A percentile compares a stretch with the other conserved stretches of the same genome.
Evolutionary conservation across 192 early-diverging fungal species (phyloP).

Genomic region (Neocallimastix lanati): DNA sequence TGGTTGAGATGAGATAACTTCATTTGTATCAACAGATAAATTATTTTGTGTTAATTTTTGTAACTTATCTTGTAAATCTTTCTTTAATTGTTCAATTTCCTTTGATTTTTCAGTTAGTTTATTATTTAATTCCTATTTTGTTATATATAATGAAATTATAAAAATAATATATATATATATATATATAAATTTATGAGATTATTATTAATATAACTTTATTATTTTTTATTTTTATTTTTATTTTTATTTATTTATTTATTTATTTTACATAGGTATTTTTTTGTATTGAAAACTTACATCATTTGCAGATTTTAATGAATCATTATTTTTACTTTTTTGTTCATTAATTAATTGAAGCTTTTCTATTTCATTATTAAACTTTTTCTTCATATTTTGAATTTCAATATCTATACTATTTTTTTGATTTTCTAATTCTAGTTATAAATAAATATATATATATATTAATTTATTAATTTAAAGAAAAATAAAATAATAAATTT

Average conservation of each 20-base stretch:
- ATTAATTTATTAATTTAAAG: too few species aligned
- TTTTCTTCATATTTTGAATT: neutral
- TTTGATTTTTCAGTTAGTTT: neutral
- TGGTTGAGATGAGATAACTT: neutral
- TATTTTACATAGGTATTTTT: too few species aligned
- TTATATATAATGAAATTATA: neutral
- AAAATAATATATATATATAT: too few species aligned
- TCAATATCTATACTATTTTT: neutral
- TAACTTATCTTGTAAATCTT: neutral
- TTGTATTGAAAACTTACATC: neutral
- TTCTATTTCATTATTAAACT: neutral
- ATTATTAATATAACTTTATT: too few species aligned
- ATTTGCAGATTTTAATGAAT: neutral
- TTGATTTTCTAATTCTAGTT: neutral
- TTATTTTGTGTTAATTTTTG: neutral
- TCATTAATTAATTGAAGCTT: neutral
- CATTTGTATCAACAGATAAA: neutral
- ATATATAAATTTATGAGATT: too few species aligned
- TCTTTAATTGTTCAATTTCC: neutral
- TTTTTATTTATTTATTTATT: too few species aligned
- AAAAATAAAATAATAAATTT: too few species aligned
- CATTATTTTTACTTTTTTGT: neutral
- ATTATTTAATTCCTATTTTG: neutral
- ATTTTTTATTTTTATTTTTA: too few species aligned
- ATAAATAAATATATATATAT: too few species aligned